Evolutionary conservation across 2,329 filamentous ascomycete genomes (phyloP).

Genomic region (Fusarium sp.): DNA sequence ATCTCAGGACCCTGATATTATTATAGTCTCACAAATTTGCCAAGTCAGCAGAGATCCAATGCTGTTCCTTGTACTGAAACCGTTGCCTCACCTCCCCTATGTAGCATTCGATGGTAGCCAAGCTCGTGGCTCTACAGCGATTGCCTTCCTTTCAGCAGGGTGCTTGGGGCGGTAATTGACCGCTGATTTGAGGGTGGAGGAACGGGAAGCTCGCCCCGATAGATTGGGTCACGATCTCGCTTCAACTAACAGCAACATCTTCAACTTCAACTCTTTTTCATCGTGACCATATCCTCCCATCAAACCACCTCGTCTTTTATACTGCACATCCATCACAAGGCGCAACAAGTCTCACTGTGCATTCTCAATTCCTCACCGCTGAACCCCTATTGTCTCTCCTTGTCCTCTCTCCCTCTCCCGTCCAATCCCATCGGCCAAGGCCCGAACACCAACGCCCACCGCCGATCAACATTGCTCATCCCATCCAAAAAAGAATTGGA

Average conservation of each 20-base stretch:
- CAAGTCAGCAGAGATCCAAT: neutral
- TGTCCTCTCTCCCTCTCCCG: neutral
- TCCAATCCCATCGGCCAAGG: neutral
- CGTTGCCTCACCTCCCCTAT: neutral
- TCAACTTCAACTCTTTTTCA: conserved; percentile 1
- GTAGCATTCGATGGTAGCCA: conserved; percentile 18
- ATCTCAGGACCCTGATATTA: conserved; percentile 9
- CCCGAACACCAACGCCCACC: conserved; percentile 1
- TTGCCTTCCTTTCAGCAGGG: conserved; percentile 11
- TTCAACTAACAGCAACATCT: conserved; percentile 9
- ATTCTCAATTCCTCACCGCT: neutral
- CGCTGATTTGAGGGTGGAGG: conserved; percentile 4
- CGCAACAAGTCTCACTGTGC: neutral
- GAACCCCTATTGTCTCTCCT: conserved; percentile 22
- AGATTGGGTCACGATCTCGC: conserved; percentile 16
- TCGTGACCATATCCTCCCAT: neutral
- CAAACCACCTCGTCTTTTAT: neutral
- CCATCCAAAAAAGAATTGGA: conserved; percentile 1
- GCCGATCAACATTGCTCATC: conserved; percentile 27
- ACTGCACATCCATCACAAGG: neutral
- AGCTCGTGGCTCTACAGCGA: conserved; percentile 5
- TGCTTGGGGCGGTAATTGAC: conserved; percentile 15
- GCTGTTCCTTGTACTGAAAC: conserved; percentile 21
- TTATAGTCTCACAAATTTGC: conserved; percentile 12
- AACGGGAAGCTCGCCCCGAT: neutral